Percentiles rank a stretch among this genome's conserved stretches.
Conservation (phyloP, 2,329 filamentous ascomycete species). For the Parastagonospora nodorum region DNA sequence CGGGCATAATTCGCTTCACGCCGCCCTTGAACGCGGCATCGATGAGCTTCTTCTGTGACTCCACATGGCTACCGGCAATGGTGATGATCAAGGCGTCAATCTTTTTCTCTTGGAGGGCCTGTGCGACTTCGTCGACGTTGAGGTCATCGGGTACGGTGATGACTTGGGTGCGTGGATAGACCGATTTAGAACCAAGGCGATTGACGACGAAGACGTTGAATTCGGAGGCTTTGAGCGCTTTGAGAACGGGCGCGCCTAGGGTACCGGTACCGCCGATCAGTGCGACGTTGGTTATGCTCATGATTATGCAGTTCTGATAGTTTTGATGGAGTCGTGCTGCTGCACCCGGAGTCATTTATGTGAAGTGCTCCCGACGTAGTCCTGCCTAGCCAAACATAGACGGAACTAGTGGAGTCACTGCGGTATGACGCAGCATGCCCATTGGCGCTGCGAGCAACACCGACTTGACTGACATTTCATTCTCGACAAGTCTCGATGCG, state of each 20-base stretch:
- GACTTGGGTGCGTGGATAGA: slow-evolving; percentile 50
- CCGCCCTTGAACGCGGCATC: slow-evolving; percentile 63
- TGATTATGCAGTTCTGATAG: background rate
- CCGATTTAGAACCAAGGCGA: slow-evolving; percentile 41
- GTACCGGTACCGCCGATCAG: slow-evolving; percentile 48
- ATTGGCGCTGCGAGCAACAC: too few relatives aligned
- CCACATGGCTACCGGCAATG: slow-evolving; percentile 52
- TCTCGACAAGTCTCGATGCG: too few relatives aligned
- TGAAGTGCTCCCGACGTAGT: too few relatives aligned
- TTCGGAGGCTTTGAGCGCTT: slow-evolving; percentile 36
- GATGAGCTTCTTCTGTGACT: slow-evolving; percentile 58
- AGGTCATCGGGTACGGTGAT: slow-evolving; percentile 47
- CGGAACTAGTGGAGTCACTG: too few relatives aligned
- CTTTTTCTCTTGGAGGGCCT: slow-evolving; percentile 52
- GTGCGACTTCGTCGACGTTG: slow-evolving; percentile 35
- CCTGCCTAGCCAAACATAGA: too few relatives aligned
- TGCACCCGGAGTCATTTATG: too few relatives aligned
- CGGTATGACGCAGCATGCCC: too few relatives aligned
- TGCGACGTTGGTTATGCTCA: slow-evolving; percentile 46
- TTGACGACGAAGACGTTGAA: slow-evolving; percentile 43
- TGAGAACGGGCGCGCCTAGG: slow-evolving; percentile 40
- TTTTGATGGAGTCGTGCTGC: too few relatives aligned
- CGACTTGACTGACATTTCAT: too few relatives aligned
- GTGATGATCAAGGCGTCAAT: slow-evolving; percentile 57
- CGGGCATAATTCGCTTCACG: slow-evolving; percentile 65